Conservation (phyloP, 2,329 filamentous ascomycete species). For the Lasiodiplodia gonubiensis region DNA sequence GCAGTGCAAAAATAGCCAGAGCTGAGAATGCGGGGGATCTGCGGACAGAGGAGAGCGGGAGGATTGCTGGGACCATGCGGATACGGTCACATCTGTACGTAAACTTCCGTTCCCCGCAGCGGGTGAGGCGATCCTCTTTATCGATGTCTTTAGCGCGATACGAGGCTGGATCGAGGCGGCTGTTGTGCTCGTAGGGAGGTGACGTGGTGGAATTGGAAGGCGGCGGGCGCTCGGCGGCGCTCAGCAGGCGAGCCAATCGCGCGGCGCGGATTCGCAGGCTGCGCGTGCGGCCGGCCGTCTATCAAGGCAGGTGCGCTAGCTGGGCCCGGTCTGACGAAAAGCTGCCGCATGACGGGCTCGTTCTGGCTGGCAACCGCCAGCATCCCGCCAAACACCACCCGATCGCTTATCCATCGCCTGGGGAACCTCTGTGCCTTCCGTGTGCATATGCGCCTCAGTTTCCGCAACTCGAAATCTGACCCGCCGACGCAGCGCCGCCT, state of each 20-base stretch:
- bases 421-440: conserved; percentile 11
- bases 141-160: conserved; percentile 17
- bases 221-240: background rate
- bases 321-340: conserved; percentile 9
- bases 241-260: conserved; percentile 11
- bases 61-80: background rate
- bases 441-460: conserved; percentile 18
- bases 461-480: background rate
- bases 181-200: background rate
- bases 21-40: conserved; percentile 26
- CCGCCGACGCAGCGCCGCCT: conserved; percentile 10
- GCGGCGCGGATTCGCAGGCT: background rate
- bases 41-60: background rate
- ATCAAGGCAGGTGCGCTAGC: conserved; percentile 16
- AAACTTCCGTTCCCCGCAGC: background rate
- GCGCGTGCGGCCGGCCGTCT: background rate
- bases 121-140: background rate
- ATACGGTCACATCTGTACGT: conserved; percentile 7
- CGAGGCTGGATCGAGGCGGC: background rate
- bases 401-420: background rate
- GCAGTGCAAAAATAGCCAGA: conserved; percentile 9
- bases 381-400: conserved; percentile 8
- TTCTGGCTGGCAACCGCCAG: background rate
- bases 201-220: background rate
- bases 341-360: conserved; percentile 10